Evolutionary conservation across 2,329 filamentous ascomycete species (phyloP).

Genomic region (Penicillium sp.): DNA sequence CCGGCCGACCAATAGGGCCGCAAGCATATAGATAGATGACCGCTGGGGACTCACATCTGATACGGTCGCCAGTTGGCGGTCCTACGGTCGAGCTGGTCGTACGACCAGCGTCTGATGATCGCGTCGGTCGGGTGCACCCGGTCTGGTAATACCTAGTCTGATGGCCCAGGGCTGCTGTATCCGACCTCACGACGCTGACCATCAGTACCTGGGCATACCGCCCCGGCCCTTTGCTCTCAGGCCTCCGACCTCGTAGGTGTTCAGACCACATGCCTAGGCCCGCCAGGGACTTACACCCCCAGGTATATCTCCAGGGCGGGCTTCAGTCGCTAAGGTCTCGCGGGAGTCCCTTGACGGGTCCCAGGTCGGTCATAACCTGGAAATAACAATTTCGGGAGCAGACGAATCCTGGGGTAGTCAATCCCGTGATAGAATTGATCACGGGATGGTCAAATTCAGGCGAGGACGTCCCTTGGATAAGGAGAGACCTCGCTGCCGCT

Average conservation of each 20-base stretch:
- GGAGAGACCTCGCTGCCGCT: too few species aligned
- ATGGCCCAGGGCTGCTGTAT: conserved; percentile 6
- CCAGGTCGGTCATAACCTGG: too few species aligned
- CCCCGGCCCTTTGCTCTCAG: conserved; percentile 3
- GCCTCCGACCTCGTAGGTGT: conserved; percentile 8
- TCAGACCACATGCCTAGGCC: conserved; percentile 8
- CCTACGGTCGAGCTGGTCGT: conserved; percentile 10
- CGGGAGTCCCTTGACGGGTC: neutral
- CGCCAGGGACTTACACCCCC: conserved; percentile 5
- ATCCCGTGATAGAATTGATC: too few species aligned
- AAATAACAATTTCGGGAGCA: too few species aligned
- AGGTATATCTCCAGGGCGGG: conserved; percentile 6
- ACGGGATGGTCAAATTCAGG: too few species aligned
- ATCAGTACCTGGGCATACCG: conserved; percentile 5
- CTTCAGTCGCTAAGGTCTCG: conserved; percentile 5
- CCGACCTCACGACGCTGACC: conserved; percentile 5
- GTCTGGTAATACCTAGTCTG: conserved; percentile 3
- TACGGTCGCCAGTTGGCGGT: conserved; percentile 9
- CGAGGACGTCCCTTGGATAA: too few species aligned
- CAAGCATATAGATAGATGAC: conserved; percentile 7
- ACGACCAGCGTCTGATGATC: conserved; percentile 9
- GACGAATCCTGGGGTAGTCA: too few species aligned
- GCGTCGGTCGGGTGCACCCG: conserved; percentile 8
- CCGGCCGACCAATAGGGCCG: conserved; percentile 5
- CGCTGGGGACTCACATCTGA: conserved; percentile 5